Evolutionary conservation across 2,329 filamentous ascomycete genomes (phyloP).

Genomic region (Paraphoma sp.): DNA sequence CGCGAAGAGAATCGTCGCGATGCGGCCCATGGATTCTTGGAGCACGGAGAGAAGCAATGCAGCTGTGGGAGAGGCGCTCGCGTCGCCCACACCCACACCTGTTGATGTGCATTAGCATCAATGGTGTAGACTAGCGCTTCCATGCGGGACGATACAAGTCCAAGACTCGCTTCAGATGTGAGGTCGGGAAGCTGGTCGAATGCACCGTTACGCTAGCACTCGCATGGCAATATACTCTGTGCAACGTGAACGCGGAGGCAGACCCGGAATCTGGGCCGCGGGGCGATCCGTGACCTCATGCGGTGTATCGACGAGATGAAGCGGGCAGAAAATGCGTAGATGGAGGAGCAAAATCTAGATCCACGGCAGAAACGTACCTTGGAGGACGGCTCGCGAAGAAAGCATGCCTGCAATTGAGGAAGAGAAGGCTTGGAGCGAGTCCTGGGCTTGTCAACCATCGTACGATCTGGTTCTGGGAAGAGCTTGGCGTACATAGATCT

Average conservation of each 20-base stretch:
- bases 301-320: not conserved
- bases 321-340: not conserved
- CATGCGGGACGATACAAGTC: too few relatives aligned
- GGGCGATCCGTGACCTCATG: conserved; percentile 3
- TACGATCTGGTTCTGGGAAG: conserved; percentile 2
- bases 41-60: conserved; percentile 83
- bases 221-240: conserved; percentile 3
- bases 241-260: not conserved
- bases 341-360: not conserved
- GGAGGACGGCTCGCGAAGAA: conserved; percentile 80
- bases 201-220: not conserved
- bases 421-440: conserved; percentile 84
- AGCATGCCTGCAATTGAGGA: conserved; percentile 81
- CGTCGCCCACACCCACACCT: conserved; percentile 85
- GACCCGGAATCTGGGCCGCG: conserved; percentile 1
- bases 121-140: too few relatives aligned
- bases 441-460: conserved; percentile 50
- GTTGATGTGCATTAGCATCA: conserved; percentile 13
- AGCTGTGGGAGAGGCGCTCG: conserved; percentile 76
- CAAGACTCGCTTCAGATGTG: not conserved
- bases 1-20: conserved; percentile 87
- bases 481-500: conserved; percentile 65
- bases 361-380: conserved; percentile 56
- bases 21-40: conserved; percentile 79
- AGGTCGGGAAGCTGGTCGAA: not conserved